A percentile compares a stretch with the other conserved stretches of the same genome.
Evolutionary conservation across 176 grass and related monocot genomes (phyloP).

Genomic region (Olyra latifolia): DNA sequence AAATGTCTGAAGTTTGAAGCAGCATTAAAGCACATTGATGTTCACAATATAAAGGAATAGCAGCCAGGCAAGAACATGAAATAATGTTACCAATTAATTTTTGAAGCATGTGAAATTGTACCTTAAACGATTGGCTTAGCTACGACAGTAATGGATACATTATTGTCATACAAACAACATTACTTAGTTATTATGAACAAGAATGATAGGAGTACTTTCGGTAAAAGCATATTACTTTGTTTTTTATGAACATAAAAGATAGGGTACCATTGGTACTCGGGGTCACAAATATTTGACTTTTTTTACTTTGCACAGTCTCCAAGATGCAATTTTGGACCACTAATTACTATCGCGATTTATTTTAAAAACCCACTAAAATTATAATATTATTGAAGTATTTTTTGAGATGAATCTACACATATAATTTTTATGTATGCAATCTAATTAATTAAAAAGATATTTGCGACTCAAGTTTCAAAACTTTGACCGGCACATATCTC

Average conservation of each 20-base stretch:
- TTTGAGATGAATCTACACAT: too few species aligned
- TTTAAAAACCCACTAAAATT: too few species aligned
- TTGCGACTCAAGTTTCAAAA: too few species aligned
- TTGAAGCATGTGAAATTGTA: background rate
- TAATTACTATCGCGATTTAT: too few species aligned
- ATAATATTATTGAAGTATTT: too few species aligned
- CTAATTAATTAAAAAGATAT: too few species aligned
- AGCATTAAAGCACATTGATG: constrained; percentile 34
- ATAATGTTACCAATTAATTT: background rate
- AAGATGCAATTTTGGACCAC: too few species aligned
- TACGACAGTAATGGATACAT: background rate
- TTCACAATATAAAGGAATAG: constrained; percentile 28
- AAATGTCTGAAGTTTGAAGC: constrained; percentile 77
- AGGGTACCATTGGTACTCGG: background rate
- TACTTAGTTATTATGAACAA: background rate
- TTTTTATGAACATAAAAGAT: background rate
- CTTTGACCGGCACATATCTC: too few species aligned
- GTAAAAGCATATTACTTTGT: background rate
- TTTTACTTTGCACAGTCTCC: too few species aligned
- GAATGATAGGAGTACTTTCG: background rate
- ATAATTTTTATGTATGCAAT: too few species aligned
- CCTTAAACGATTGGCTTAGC: background rate
- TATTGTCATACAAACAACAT: background rate
- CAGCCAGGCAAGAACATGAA: background rate
- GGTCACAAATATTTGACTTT: too few species aligned